These are phyloP conservation scores for Leishmania arabica DNA, from an alignment of 208 protist genomes.

Conservation along the genomic window DNA sequence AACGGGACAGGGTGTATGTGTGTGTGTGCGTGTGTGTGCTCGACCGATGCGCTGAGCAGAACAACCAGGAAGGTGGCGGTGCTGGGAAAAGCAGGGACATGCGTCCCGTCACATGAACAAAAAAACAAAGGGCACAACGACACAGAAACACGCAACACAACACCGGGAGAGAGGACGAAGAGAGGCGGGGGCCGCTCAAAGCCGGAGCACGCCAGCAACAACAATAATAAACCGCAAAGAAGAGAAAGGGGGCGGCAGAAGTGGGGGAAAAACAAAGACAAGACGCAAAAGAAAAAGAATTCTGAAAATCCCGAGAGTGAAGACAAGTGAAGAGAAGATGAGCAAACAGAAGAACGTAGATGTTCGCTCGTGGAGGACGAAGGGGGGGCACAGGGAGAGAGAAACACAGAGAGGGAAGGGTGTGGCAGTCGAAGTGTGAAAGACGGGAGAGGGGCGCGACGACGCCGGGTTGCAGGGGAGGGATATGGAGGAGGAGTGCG, in stretches of 20 bases:
- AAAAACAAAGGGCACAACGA: not conserved
- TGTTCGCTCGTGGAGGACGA: not conserved
- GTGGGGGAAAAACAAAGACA: not conserved
- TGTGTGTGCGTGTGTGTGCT: constrained; percentile 4
- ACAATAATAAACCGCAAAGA: not conserved
- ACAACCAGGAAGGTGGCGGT: not conserved
- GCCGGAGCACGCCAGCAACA: not conserved
- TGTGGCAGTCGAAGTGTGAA: not conserved
- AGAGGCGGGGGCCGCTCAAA: not conserved
- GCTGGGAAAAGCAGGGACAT: not conserved
- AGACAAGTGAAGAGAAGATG: constrained; percentile 11
- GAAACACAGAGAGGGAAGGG: not conserved
- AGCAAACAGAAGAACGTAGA: not conserved
- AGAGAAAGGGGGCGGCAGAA: not conserved
- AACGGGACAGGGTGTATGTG: not conserved
- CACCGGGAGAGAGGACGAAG: not conserved
- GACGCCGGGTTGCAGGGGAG: not conserved
- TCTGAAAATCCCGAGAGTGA: not conserved
- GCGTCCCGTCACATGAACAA: constrained; percentile 8
- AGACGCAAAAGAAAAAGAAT: not conserved
- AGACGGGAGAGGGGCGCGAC: not conserved
- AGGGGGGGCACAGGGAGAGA: not conserved
- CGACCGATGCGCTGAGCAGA: not conserved
- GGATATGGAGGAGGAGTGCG: not conserved
- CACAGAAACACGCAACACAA: not conserved